phyloP scores from a whole-genome alignment of 257 asterid genomes.

The Haberlea rhodopensis region DNA sequence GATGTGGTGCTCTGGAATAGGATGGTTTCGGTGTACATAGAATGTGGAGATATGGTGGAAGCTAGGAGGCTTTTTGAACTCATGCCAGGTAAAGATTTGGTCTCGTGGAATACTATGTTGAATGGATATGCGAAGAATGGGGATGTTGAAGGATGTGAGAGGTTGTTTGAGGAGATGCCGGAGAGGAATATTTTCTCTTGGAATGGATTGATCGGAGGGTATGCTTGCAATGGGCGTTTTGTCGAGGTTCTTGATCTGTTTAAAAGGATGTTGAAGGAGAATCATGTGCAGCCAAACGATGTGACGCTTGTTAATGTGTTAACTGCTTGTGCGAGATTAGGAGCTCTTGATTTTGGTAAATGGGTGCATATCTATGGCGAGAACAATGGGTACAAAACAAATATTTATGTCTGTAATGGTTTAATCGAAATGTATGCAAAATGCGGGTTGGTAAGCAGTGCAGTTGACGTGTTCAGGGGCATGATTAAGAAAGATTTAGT shows the following conservation, averaged over 20 bases:
- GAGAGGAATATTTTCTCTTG: slow-evolving; percentile 74
- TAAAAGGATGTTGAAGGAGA: slow-evolving; percentile 54
- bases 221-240: slow-evolving; percentile 47
- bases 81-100: slow-evolving; percentile 75
- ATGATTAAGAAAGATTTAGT: slow-evolving; percentile 63
- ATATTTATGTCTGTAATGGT: slow-evolving; percentile 60
- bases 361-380: slow-evolving; percentile 62
- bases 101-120: slow-evolving; percentile 75
- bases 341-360: slow-evolving; percentile 70
- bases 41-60: slow-evolving; percentile 56
- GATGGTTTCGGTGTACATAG: slow-evolving; percentile 57
- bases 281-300: slow-evolving; percentile 63
- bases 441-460: slow-evolving; percentile 62
- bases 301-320: slow-evolving; percentile 66
- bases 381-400: slow-evolving; percentile 44
- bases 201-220: slow-evolving; percentile 82
- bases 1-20: slow-evolving; percentile 79
- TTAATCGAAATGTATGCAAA: slow-evolving; percentile 81
- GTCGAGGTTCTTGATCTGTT: slow-evolving; percentile 52
- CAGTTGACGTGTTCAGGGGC: slow-evolving; percentile 48
- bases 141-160: slow-evolving; percentile 58
- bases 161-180: slow-evolving; percentile 54
- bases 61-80: slow-evolving; percentile 62
- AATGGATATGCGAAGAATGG: slow-evolving; percentile 72
- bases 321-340: slow-evolving; percentile 70